These are phyloP conservation scores for Leccinellum luteum DNA, from an alignment of 768 basidiomycete genomes.

Conservation along the genomic window DNA sequence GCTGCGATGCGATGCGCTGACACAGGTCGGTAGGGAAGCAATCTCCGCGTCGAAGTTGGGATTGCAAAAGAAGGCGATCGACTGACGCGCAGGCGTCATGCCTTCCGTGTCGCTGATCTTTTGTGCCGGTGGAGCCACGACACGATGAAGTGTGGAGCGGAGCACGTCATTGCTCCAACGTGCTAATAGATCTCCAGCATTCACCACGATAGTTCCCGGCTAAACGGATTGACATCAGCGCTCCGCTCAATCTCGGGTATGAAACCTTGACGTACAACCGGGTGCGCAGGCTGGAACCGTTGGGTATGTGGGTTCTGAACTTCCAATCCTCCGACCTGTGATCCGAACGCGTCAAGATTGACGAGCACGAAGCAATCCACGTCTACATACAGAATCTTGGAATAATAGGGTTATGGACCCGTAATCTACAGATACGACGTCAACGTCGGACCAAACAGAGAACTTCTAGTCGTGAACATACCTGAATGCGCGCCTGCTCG, in stretches of 20 bases:
- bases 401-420: slow-evolving; percentile 81
- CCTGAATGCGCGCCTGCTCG: slow-evolving; percentile 84
- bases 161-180: slow-evolving; percentile 84
- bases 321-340: slow-evolving; percentile 76
- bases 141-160: slow-evolving; percentile 78
- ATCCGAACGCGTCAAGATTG: slow-evolving; percentile 2
- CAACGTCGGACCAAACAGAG: background rate
- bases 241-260: background rate
- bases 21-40: slow-evolving; percentile 66
- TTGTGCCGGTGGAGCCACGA: slow-evolving; percentile 66
- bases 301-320: slow-evolving; percentile 79
- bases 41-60: slow-evolving; percentile 70
- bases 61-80: slow-evolving; percentile 87
- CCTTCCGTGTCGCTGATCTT: slow-evolving; percentile 47
- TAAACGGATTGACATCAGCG: slow-evolving; percentile 27
- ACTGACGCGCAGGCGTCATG: slow-evolving; percentile 68
- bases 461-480: slow-evolving; percentile 14
- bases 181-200: slow-evolving; percentile 75
- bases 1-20: slow-evolving; percentile 40
- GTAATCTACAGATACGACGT: slow-evolving; percentile 49
- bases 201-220: slow-evolving; percentile 81
- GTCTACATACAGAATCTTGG: slow-evolving; percentile 59
- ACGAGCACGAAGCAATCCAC: background rate
- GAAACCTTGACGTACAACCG: slow-evolving; percentile 54
- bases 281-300: slow-evolving; percentile 66